Evolutionary conservation across 805 yeast genomes (phyloP), one percentile per base, ranked within the genome.

Genomic region (Kregervanrija pseudodelftensis): DNA sequence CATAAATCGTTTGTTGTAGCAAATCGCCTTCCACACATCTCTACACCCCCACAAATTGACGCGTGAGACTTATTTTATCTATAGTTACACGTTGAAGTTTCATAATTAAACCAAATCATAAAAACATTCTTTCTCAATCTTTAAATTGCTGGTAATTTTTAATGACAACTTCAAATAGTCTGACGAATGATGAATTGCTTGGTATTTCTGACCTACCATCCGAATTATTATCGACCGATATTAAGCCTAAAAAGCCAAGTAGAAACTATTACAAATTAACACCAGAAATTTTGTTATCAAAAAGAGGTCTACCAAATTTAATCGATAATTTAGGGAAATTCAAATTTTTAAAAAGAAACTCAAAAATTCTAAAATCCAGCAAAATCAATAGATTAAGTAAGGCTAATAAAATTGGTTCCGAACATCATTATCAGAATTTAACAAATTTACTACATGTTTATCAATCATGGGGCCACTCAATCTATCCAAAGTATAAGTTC

Each of bases 401-500:
- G 37, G 45, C 47, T 31, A 43, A 45, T 34, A 49, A 45, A 28
- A 58, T 52, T 41, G 55, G 51, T 5, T 43, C 72, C 61, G 46
- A 76, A 12, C 67, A 71, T 48, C 80, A 77, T 53, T 66, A 64
- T 44, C 65, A 72, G 32, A 80, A 79, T 58, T 58, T 79, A 43
- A 60, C 70, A 9, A 63, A 69, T 32, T 58, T 85, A 7, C 59
- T 83, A 8, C 70, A 71, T 30, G 68, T 74, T 33, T 85, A 82
- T 59, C 88, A 83, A 61, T 54, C 80, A 32, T 85, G 91, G 90
- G 88, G 83, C 1, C 91, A 85, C 59, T 68, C 73, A 16, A 54
- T 88, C 34, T 87, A 74, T 57, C 95, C 96, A 4, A 85, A 83
- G 65, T 87, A 93, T 12, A 80, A 77, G 49, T 85, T 89, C 51